Evolutionary conservation across 768 basidiomycete species (phyloP).

Genomic region (Podaxis sp.): DNA sequence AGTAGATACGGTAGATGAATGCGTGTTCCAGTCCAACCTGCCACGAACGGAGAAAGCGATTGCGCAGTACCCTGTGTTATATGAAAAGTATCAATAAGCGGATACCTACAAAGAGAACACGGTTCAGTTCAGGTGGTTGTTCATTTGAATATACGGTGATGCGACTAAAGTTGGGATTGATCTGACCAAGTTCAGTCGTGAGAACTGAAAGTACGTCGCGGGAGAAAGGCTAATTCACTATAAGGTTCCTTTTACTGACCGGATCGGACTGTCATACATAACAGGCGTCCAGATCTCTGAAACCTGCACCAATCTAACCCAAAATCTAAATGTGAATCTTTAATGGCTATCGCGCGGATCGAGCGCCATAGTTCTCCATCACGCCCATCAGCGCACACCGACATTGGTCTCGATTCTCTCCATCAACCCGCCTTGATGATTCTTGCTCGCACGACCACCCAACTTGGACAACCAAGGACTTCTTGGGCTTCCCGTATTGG

Average conservation of each 20-base stretch:
- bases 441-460: background rate
- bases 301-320: background rate
- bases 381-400: background rate
- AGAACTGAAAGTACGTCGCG: constrained; percentile 12
- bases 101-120: background rate
- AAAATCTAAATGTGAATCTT: constrained; percentile 4
- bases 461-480: background rate
- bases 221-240: constrained; percentile 12
- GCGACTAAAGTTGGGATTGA: background rate
- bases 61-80: background rate
- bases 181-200: constrained; percentile 8
- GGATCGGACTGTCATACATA: constrained; percentile 1
- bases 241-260: background rate
- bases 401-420: constrained; percentile 7
- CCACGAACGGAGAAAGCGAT: background rate
- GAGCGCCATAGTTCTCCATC: constrained; percentile 9
- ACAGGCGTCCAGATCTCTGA: constrained; percentile 6
- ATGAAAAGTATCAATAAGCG: background rate
- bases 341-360: constrained; percentile 9
- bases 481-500: background rate
- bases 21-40: background rate
- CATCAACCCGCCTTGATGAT: background rate
- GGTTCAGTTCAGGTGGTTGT: background rate
- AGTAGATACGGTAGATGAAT: background rate
- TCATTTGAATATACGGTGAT: background rate